Conservation (phyloP, 768 basidiomycete species). For the Fistulinella prunicolor region DNA sequence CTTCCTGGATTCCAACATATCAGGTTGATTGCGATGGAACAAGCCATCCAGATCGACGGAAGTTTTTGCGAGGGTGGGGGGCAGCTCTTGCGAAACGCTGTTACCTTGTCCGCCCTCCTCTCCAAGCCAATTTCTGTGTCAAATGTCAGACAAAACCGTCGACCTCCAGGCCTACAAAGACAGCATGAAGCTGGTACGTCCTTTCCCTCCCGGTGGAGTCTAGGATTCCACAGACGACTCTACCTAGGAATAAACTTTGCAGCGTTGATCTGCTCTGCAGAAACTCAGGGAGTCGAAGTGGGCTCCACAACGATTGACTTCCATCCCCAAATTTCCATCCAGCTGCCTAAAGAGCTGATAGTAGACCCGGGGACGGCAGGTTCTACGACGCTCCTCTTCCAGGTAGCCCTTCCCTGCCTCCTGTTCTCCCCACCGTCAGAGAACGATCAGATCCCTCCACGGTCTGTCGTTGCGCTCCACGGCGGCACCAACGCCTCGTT, state of each 20-base stretch:
- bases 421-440: conserved; percentile 43
- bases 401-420: conserved; percentile 68
- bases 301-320: conserved; percentile 57
- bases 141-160: conserved; percentile 58
- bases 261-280: conserved; percentile 55
- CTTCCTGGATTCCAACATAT: too few relatives aligned
- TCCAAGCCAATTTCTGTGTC: conserved; percentile 56
- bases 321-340: conserved; percentile 42
- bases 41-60: conserved; percentile 38
- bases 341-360: conserved; percentile 39
- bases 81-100: conserved; percentile 68
- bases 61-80: conserved; percentile 58
- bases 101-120: conserved; percentile 64
- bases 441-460: conserved; percentile 8
- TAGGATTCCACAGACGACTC: background rate
- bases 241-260: conserved; percentile 60
- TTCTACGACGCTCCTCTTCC: conserved; percentile 67
- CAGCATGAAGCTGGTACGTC: conserved; percentile 66
- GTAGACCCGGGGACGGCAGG: conserved; percentile 61
- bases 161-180: conserved; percentile 62
- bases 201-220: background rate
- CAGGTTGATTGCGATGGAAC: conserved; percentile 3
- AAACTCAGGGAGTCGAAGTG: conserved; percentile 51
- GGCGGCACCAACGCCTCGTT: conserved; percentile 73
- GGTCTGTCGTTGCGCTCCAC: conserved; percentile 53